Evolutionary conservation across 2,329 filamentous ascomycete genomes (phyloP).

Genomic region (Aspergillus sp.): DNA sequence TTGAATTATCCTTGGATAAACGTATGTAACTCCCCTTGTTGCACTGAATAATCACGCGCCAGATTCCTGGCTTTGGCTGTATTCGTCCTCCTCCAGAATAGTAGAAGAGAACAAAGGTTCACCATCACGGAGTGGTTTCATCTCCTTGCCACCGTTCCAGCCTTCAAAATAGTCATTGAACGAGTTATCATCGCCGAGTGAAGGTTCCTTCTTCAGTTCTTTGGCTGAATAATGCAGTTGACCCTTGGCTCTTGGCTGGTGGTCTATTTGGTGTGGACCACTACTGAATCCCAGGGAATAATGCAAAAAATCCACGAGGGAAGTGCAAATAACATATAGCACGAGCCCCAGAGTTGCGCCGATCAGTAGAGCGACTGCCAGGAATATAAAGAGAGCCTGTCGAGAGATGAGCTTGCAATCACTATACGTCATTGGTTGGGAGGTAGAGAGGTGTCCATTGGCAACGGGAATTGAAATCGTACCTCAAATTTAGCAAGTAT

Average conservation of each 20-base stretch:
- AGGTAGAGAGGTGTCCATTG: constrained; percentile 13
- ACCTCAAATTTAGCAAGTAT: constrained; percentile 55
- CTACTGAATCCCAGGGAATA: constrained; percentile 40
- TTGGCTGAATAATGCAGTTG: constrained; percentile 10
- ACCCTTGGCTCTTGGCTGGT: constrained; percentile 8
- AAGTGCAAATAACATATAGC: constrained; percentile 53
- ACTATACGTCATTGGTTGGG: constrained; percentile 1
- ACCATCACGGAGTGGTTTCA: neutral
- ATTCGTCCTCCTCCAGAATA: constrained; percentile 30
- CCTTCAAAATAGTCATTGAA: constrained; percentile 1
- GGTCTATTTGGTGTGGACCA: neutral
- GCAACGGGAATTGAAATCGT: constrained; percentile 10
- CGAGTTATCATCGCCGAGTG: neutral
- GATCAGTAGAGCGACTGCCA: constrained; percentile 63
- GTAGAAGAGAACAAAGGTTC: constrained; percentile 16
- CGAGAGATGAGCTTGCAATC: neutral
- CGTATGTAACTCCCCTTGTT: too few relatives aligned
- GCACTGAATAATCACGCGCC: neutral
- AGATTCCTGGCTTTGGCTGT: constrained; percentile 15
- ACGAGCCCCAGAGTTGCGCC: constrained; percentile 61
- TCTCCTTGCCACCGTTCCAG: constrained; percentile 2
- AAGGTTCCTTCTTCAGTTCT: constrained; percentile 7
- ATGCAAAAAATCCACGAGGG: constrained; percentile 47
- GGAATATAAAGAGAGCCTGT: constrained; percentile 47
- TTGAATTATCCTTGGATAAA: too few relatives aligned